Percentiles rank a stretch among this genome's conserved stretches.
These are phyloP conservation scores for Phragmites australis DNA, from an alignment of 176 grass and related monocot species.

Conservation along the genomic window DNA sequence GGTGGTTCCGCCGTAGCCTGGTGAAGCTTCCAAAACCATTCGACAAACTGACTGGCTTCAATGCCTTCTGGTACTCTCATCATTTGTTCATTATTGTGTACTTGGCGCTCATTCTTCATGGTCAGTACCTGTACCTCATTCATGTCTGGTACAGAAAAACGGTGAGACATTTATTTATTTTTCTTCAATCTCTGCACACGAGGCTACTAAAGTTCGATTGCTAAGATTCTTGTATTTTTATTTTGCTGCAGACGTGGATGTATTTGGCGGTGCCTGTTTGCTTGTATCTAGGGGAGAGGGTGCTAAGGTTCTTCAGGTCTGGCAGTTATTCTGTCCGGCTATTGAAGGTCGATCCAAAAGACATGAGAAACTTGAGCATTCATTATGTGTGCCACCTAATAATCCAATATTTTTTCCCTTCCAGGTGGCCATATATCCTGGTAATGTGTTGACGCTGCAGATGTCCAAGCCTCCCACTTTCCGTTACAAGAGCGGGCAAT, in stretches of 20 bases:
- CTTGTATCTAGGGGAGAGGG: conserved; percentile 84
- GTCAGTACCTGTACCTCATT: conserved; percentile 83
- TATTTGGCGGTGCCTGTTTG: conserved; percentile 90
- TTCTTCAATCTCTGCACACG: neutral
- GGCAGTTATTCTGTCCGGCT: conserved; percentile 87
- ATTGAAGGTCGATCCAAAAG: conserved; percentile 64
- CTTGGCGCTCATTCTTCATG: conserved; percentile 83
- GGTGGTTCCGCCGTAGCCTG: conserved; percentile 87
- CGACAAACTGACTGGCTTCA: conserved; percentile 92
- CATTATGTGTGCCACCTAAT: conserved; percentile 33
- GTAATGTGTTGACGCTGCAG: conserved; percentile 90
- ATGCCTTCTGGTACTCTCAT: conserved; percentile 99
- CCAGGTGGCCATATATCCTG: conserved; percentile 97
- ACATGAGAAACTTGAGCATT: conserved; percentile 30
- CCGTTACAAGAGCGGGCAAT: conserved; percentile 95
- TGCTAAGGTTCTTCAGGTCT: conserved; percentile 82
- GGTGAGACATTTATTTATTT: conserved; percentile 52
- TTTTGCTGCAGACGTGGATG: conserved; percentile 93
- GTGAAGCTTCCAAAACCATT: conserved; percentile 94
- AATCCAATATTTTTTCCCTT: conserved; percentile 13
- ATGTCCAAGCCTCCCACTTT: conserved; percentile 89
- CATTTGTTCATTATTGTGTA: conserved; percentile 92
- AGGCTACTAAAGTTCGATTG: neutral
- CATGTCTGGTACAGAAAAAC: conserved; percentile 74
- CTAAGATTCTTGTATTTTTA: conserved; percentile 31